Evolutionary conservation across 257 asterid genomes (phyloP), one percentile per base, ranked within the genome.

Genomic region (Rauvolfia tetraphylla): DNA sequence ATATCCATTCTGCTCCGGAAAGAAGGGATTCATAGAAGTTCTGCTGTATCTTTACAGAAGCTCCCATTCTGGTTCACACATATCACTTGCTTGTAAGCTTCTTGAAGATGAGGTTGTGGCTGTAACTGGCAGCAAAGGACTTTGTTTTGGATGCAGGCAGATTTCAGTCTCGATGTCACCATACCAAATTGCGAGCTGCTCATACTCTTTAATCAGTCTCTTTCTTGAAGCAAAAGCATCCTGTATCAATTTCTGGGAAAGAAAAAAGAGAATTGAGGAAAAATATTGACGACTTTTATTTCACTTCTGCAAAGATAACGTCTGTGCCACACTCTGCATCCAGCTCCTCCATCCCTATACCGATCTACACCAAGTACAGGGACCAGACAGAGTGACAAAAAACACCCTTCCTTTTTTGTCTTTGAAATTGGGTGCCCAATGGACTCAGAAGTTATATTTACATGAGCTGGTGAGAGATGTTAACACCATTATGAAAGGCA

Each of bases 141-240:
- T 51, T 71, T 82, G 83, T 77, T 74, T 78, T 33, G 71, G 75
- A 68, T 62, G 74, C 51, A 71, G 87, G 63, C 82, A 81, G 54
- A 80, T 66, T 44, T 86, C 90, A 25, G 56, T n/a, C 77, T 93
- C 91, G 71, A 88, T 81, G 83, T 91, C 96, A 39, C 90, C 96
- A 48, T 86, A 85, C 83, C 80, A 72, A 75, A 93, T 79, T 56
- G 84, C 86, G 82, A 92, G 81, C 75, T 86, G 90, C 83, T 90
- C 81, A 22, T 92, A 92, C 85, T 92, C 97, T 84, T 87, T 91
- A 72, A 88, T 75, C 48, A 88, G n/a, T 85, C 94, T 89, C 87
- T 91, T 92, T 61, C 78, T 83, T 68, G 92, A 89, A 81, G 88
- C 76, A 58, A 93, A 81, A 9, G 90, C 89, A 48, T 85, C 91